Evolutionary conservation across 2,329 filamentous ascomycete genomes (phyloP).

Genomic region (Torrubiellomyces zombiae): DNA sequence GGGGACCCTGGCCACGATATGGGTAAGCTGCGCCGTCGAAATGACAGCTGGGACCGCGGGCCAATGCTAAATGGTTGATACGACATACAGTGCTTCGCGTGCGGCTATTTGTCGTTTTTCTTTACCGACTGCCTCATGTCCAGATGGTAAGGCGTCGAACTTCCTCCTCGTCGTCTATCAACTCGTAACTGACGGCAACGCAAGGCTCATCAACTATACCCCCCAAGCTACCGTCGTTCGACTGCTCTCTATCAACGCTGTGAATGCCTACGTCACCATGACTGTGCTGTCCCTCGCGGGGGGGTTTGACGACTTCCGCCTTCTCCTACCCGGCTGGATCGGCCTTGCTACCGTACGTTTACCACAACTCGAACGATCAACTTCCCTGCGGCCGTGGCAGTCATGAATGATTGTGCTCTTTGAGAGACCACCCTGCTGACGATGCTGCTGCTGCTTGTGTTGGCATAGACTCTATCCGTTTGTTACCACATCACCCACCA

Average conservation of each 20-base stretch:
- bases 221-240: slow-evolving; percentile 67
- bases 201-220: slow-evolving; percentile 69
- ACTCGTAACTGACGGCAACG: not conserved
- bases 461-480: slow-evolving; percentile 46
- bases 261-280: slow-evolving; percentile 61
- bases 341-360: slow-evolving; percentile 51
- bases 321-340: slow-evolving; percentile 64
- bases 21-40: slow-evolving; percentile 34
- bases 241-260: slow-evolving; percentile 55
- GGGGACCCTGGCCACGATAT: slow-evolving; percentile 55
- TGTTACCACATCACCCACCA: slow-evolving; percentile 64
- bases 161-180: not conserved
- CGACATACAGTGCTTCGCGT: slow-evolving; percentile 48
- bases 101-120: slow-evolving; percentile 65
- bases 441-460: no score
- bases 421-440: not conserved
- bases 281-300: slow-evolving; percentile 55
- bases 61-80: no score
- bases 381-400: no score
- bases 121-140: slow-evolving; percentile 78
- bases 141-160: slow-evolving; percentile 40
- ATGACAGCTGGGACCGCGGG: no score
- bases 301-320: slow-evolving; percentile 50
- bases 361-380: no score
- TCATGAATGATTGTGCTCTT: not conserved